Base-by-base conservation (phyloP, 495 filamentous ascomycete genomes). In the Aspergillus cristatus region DNA sequence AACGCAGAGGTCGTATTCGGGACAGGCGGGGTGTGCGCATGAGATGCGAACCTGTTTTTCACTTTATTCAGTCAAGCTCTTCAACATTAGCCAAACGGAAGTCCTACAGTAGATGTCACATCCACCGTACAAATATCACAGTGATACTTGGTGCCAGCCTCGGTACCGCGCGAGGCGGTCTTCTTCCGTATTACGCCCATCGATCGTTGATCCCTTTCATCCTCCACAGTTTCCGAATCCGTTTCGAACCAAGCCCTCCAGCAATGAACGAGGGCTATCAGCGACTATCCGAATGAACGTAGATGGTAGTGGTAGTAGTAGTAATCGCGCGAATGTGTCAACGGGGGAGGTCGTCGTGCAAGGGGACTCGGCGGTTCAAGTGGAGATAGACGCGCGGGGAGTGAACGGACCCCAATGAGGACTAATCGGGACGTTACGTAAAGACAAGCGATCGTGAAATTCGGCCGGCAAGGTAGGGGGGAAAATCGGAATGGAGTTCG, bases 181-280 rank as follows among this genome's bases (percentile, higher is more conserved):
- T 95, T 96, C 73, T 94, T 95, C 55, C 87, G 81, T 63, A 96
- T 94, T 56, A 95, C 83, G 53, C 89, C 90, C 90, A 97, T 97
- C 55, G 54, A 34, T 53, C 41, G 48, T 53, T 55, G 35, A 42
- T 20, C 48, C 45, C 49, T 58, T 49, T 67, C 65, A 68, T 69
- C 58, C 60, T 70, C 62, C 52, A 40, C 43, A 48, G 39, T 51
- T 35, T 57, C 60, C 50, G 37, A 48, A 41, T 47, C 52, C 46
- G 62, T 66, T 45, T 51, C 54, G 49, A 43, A 34, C 37, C 29
- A 43, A 45, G 53, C 62, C 52, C 57, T 60, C 57, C 51, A 53
- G 50, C 46, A 28, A 35, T 42, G 40, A 45, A 37, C 50, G 55
- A 63, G 54, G 59, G 58, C 55, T 42, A 45, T 33, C 26, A 44